Base-by-base conservation (phyloP, 2,329 filamentous ascomycete species). In the Phyllosticta citriasiana region DNA sequence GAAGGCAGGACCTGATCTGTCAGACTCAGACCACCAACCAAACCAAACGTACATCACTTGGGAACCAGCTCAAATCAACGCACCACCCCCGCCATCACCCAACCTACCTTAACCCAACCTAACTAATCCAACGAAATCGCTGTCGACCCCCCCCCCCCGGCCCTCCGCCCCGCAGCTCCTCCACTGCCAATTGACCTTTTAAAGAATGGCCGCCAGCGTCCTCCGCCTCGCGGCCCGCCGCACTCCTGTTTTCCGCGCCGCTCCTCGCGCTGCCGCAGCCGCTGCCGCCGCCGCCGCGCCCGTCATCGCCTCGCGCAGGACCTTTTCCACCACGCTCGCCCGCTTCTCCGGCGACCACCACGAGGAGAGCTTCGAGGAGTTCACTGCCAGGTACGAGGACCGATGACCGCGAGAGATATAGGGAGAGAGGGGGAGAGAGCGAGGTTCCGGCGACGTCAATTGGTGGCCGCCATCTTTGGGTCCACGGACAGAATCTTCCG, bases 281-380 rank as follows among this genome's bases (percentile, higher is more conserved):
- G 65, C 16, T 47, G 25, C 47, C 1, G 27, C 26, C 53, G 47
- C 64, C 61, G 63, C 59, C 60, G 59, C 57, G 47, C 62, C 57
- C 63, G 65, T 7, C 57, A 40, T 40, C 61, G 61, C 60, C 47
- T 59, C 57, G 25, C 47, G 27, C 62, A 66, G 68, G 60, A 57
- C 70, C 66, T 81, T 84, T 70, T 82, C 82, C 69, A 82, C 80
- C 70, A 78, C 77, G 67, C 79, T 72, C 60, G 67, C 68, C 65
- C 71, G 59, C 70, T 72, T 63, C 24, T 57, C 58, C 65, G 72
- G 67, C 64, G 79, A 82, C 66, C 89, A 96, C 78, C 84, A 87
- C 74, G 94, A 99, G 79, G 94, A 99, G 86, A 96, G 89, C 72
- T 99, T 96, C 71, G 94, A 99, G 83, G 92, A 97, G 82, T 99